Evolutionary conservation across 140 eudicot genomes (phyloP).

Genomic region (Eryngium alpinum): DNA sequence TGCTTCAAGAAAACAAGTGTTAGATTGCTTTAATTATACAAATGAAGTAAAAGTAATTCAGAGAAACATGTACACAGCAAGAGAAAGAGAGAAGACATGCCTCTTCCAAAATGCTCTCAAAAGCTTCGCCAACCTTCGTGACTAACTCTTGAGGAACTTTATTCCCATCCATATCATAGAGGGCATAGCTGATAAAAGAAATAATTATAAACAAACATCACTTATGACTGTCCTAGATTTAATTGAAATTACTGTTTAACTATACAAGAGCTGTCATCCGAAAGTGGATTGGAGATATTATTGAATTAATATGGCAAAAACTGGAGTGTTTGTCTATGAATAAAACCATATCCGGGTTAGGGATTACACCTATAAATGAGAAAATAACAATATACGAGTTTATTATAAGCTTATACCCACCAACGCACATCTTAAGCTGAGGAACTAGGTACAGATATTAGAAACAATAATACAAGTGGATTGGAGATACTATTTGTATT

Average conservation of each 20-base stretch:
- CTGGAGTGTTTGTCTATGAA: too few relatives aligned
- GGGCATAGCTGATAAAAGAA: constrained; percentile 61
- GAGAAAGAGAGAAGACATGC: constrained; percentile 34
- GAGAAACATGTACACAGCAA: neutral
- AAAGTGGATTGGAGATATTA: too few relatives aligned
- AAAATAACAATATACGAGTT: neutral
- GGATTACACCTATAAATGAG: too few relatives aligned
- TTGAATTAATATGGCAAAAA: too few relatives aligned
- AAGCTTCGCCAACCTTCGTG: constrained; percentile 68
- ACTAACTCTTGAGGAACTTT: constrained; percentile 87
- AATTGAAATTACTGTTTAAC: too few relatives aligned
- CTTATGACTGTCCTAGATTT: too few relatives aligned
- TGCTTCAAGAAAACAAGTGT: constrained; percentile 25
- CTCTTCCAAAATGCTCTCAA: constrained; percentile 79
- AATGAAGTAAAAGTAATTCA: neutral
- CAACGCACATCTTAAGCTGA: neutral
- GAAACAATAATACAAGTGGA: neutral
- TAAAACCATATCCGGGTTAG: too few relatives aligned
- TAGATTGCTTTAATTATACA: neutral
- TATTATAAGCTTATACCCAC: neutral
- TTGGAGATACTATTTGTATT: too few relatives aligned
- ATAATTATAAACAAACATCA: constrained; percentile 1
- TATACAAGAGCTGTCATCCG: neutral
- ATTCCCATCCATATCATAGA: constrained; percentile 76
- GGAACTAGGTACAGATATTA: neutral